Evolutionary conservation across 768 basidiomycete species (phyloP).

Genomic region (Leccinum subtestaceum): DNA sequence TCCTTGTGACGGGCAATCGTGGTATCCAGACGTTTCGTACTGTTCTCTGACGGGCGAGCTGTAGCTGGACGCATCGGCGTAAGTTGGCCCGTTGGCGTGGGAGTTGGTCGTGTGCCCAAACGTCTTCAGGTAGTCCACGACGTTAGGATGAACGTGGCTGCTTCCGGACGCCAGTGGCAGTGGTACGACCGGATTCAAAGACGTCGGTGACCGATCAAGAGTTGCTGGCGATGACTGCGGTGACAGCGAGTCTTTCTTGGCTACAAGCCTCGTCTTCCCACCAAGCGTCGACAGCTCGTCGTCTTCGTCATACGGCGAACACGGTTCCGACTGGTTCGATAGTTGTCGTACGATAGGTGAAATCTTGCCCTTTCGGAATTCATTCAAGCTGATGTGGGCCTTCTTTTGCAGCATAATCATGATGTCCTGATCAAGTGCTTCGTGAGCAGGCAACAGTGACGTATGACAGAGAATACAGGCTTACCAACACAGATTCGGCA

Average conservation of each 20-base stretch:
- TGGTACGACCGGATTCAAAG: constrained; percentile 70
- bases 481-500: constrained; percentile 63
- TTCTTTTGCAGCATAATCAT: constrained; percentile 64
- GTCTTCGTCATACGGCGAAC: constrained; percentile 48
- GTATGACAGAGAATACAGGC: constrained; percentile 10
- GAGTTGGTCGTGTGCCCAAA: constrained; percentile 39
- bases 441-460: constrained; percentile 11
- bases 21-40: constrained; percentile 23
- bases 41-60: constrained; percentile 26
- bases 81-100: constrained; percentile 24
- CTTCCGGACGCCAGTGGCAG: constrained; percentile 55
- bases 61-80: constrained; percentile 24
- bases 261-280: constrained; percentile 63
- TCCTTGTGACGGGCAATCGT: constrained; percentile 20
- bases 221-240: constrained; percentile 40
- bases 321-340: constrained; percentile 38
- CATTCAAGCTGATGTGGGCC: constrained; percentile 62
- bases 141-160: constrained; percentile 56
- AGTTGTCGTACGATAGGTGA: constrained; percentile 40
- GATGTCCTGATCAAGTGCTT: constrained; percentile 42
- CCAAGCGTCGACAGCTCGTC: constrained; percentile 65
- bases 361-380: constrained; percentile 57
- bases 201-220: constrained; percentile 65
- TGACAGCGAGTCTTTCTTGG: constrained; percentile 57
- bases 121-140: constrained; percentile 66